These are phyloP conservation scores for Backusella mclennaniae DNA, from an alignment of 192 early-diverging fungal genomes.

Conservation along the genomic window DNA sequence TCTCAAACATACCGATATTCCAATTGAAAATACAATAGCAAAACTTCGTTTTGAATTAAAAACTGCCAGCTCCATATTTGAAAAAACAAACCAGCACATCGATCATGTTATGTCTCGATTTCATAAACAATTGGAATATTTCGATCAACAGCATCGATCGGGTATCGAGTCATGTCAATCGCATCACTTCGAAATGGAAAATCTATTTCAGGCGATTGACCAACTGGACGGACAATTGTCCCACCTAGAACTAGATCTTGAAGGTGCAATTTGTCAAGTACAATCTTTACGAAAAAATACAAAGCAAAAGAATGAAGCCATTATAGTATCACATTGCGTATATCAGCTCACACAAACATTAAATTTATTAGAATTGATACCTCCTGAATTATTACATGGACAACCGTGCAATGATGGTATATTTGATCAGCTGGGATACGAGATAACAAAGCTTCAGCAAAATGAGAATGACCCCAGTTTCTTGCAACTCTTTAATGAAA, in stretches of 20 bases:
- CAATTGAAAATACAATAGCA: slow-evolving; percentile 28
- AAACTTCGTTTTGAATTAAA: slow-evolving; percentile 42
- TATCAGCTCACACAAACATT: not conserved
- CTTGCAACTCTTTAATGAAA: not conserved
- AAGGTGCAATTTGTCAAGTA: slow-evolving; percentile 10
- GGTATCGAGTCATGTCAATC: slow-evolving; percentile 15
- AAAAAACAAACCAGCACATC: slow-evolving; percentile 35
- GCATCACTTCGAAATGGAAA: slow-evolving; percentile 21
- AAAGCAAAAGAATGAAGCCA: not conserved
- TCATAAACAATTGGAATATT: slow-evolving; percentile 22
- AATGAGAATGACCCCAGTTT: not conserved
- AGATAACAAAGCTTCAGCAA: not conserved
- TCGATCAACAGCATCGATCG: slow-evolving; percentile 20
- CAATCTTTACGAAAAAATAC: slow-evolving; percentile 5
- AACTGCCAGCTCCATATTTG: slow-evolving; percentile 46
- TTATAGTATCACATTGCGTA: not conserved
- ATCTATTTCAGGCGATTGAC: slow-evolving; percentile 28
- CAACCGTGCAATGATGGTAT: not conserved
- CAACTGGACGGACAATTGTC: slow-evolving; percentile 17
- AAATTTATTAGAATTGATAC: slow-evolving; percentile 4
- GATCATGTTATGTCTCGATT: slow-evolving; percentile 27
- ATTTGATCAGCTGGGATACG: not conserved
- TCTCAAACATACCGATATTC: slow-evolving; percentile 14
- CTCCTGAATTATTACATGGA: not conserved
- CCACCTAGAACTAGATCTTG: slow-evolving; percentile 21